Evolutionary conservation across 768 basidiomycete species (phyloP), one percentile per base, ranked within the genome.

Genomic region (Nevesoporus exiguus): DNA sequence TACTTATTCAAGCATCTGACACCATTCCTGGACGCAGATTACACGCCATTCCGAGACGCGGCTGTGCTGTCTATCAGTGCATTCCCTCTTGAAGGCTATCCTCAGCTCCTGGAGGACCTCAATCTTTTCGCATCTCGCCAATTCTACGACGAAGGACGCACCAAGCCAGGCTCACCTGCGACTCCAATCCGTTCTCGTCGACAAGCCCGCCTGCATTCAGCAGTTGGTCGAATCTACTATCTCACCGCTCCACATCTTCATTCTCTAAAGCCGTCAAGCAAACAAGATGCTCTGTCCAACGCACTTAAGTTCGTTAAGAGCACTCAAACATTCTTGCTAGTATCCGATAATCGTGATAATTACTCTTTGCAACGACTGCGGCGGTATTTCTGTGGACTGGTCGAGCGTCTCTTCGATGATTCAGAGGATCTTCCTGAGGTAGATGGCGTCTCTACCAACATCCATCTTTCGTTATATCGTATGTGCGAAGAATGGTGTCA

Each of bases 401-500:
- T 97, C 4, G 91, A 94, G 68, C 84, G 88, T 47, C 78, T 97
- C 10, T 93, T 94, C 55, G 87, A 92, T 59, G 87, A 82, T 14
- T 71, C 90, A 29, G 79, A 84, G 3, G 77, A 77, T 31, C 74
- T 92, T 27, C 84, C 85, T 47, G 85, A 88, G 54, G 82, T 84
- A 1, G 91, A 93, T 48, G 78, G 85, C 65, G 81, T 90, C 48
- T 84, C 88, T 2, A 74, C 79, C 5, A 81, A 88, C 53, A 85
- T 85, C 74, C 84, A 92, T 63, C 77, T 94, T 7, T 79, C 86
- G 3, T 71, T 96, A 30, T 96, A 90, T 71, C 83, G 86, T 31
- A 74, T 93, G 36, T 94, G 92, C 60, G 92, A 95, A 69, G 92
- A 94, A 62, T 97, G 94, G 94, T 96, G 93, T 68, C 85, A 91